Conservation (phyloP, 148 eudicot species). For the Fagopyrum tataricum region DNA sequence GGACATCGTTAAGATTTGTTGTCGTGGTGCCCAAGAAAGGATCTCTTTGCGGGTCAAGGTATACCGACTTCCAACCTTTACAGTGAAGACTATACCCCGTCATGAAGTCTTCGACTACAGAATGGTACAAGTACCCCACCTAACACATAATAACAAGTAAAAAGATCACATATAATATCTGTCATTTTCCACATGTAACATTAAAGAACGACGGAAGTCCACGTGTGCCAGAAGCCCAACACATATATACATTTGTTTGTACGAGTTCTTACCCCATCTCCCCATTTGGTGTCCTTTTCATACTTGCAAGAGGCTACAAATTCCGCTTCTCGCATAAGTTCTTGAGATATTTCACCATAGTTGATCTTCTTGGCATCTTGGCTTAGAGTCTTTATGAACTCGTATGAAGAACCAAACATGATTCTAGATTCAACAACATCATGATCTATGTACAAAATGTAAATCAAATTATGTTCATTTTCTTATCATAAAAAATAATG, state of each 20-base stretch:
- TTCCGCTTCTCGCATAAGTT: background rate
- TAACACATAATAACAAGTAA: background rate
- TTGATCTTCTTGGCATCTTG: background rate
- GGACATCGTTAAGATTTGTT: background rate
- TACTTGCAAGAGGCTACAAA: background rate
- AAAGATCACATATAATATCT: background rate
- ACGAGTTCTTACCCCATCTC: background rate
- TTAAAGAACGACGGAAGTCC: too few relatives aligned
- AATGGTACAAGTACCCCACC: conserved; percentile 4
- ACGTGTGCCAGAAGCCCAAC: too few relatives aligned
- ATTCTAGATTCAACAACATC: background rate
- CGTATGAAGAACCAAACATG: background rate
- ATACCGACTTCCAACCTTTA: background rate
- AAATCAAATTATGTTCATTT: too few relatives aligned
- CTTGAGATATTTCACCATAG: too few relatives aligned
- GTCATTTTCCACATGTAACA: too few relatives aligned
- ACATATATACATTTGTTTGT: too few relatives aligned
- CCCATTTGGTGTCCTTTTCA: conserved; percentile 8
- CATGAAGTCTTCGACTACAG: background rate
- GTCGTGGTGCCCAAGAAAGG: conserved; percentile 5
- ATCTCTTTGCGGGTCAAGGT: background rate
- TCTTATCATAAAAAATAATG: too few relatives aligned
- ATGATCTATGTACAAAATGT: background rate
- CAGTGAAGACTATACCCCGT: background rate
- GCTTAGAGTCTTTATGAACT: background rate